Evolutionary conservation across 23 red algal genomes (phyloP), one percentile per base, ranked within the genome.

Genomic region (Gracilaria domingensis): DNA sequence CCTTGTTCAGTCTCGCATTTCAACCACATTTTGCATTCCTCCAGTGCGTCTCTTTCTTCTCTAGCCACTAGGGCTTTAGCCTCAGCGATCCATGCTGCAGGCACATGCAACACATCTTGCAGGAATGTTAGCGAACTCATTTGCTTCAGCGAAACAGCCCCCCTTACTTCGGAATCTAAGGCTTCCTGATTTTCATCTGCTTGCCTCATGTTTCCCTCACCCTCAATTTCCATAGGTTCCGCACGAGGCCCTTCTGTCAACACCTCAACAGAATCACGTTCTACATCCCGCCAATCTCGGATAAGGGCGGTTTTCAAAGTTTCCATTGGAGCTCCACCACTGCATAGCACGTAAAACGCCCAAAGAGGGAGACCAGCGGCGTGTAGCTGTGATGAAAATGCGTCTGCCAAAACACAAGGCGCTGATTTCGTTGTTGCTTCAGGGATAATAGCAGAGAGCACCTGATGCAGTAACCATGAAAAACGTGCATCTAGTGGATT

Each of bases 341-440:
- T 81, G 76, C 87, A 80, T 40, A 79, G n/a, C 40, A 91, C 87
- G 53, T 91, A 91, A 72, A 91, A 91, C 20, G 87, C 53, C 87
- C 87, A 91, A 35, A 91, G 54, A 39, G 72, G 87, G 12, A 91
- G 59, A 6, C 87, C 87, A 55, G 57, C 57, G 0, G 56, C 74
- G 26, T 70, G 13, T 18, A 90, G 30, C 58, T 90, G 87, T 50
- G 87, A 64, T 0, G 87, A 39, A 29, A 90, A 90, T 70, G 32
- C 73, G 40, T 90, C 87, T 29, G 87, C 48, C 23, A 90, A 74
- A 55, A 64, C 66, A 25, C 2, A 51, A 29, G 34, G 38, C 48
- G 71, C 87, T 40, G 36, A 28, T 47, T 54, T 64, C 25, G 74
- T 80, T 23, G 71, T 55, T 6, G 89, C 89, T 83, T 75, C 38